phyloP scores from a whole-genome alignment of 768 basidiomycete species.

The Suillus variegatus region DNA sequence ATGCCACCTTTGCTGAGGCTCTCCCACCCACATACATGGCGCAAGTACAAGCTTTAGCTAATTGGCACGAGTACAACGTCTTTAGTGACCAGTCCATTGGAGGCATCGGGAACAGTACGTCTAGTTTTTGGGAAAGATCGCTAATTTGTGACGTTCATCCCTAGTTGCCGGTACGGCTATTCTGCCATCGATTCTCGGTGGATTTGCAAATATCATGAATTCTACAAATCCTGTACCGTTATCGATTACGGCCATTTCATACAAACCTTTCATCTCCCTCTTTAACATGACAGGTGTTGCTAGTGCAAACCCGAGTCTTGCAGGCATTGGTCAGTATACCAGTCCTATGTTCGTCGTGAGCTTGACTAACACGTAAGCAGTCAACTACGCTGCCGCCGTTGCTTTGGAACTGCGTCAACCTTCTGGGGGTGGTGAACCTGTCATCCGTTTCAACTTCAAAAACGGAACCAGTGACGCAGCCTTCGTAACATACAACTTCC shows the following conservation, averaged over 20 bases:
- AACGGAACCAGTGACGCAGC: conserved; percentile 53
- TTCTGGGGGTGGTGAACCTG: conserved; percentile 43
- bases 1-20: conserved; percentile 47
- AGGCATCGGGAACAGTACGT: conserved; percentile 68
- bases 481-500: conserved; percentile 51
- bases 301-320: conserved; percentile 49
- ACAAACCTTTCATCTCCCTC: conserved; percentile 77
- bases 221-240: conserved; percentile 55
- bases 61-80: conserved; percentile 73
- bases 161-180: conserved; percentile 70
- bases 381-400: conserved; percentile 60
- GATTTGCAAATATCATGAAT: conserved; percentile 53
- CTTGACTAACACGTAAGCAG: conserved; percentile 31
- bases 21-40: conserved; percentile 53
- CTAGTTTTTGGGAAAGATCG: background rate
- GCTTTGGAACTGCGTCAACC: conserved; percentile 62
- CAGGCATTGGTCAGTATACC: conserved; percentile 52
- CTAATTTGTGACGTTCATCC: background rate
- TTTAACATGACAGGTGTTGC: conserved; percentile 75
- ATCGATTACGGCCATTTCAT: conserved; percentile 60
- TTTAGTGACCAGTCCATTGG: conserved; percentile 53
- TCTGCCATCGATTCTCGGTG: conserved; percentile 57
- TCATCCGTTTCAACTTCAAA: conserved; percentile 68
- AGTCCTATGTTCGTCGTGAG: background rate
- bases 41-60: conserved; percentile 61